phyloP scores from a whole-genome alignment of 2,329 filamentous ascomycete genomes.

The Microdochium trichocladiopsis region DNA sequence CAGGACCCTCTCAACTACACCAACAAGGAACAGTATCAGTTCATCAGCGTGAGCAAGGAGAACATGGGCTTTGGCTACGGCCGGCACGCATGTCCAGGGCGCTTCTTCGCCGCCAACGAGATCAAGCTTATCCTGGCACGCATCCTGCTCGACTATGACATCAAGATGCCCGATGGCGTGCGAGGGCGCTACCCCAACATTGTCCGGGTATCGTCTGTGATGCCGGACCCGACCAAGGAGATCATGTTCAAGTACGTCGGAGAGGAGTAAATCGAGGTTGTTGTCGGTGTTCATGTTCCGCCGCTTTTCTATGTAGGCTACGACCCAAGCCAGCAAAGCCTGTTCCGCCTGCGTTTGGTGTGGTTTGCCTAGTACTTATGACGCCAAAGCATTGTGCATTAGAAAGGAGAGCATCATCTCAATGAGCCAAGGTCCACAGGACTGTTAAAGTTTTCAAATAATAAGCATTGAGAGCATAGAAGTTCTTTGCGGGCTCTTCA shows the following conservation, averaged over 20 bases:
- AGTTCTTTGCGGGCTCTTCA: too few species aligned
- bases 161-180: conserved; percentile 15
- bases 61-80: conserved; percentile 31
- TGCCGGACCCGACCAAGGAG: neutral
- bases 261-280: too few species aligned
- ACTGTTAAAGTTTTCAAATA: too few species aligned
- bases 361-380: too few species aligned
- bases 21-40: conserved; percentile 28
- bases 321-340: too few species aligned
- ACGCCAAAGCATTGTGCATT: too few species aligned
- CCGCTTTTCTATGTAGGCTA: too few species aligned
- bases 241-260: neutral
- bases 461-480: too few species aligned
- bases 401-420: too few species aligned
- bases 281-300: too few species aligned
- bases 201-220: neutral
- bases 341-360: too few species aligned
- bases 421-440: too few species aligned
- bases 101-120: conserved; percentile 35
- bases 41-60: conserved; percentile 25
- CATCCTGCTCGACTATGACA: conserved; percentile 29
- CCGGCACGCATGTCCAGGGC: conserved; percentile 28
- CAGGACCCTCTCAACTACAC: conserved; percentile 15
- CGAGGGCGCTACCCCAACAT: neutral
- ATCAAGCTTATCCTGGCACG: conserved; percentile 33